Conservation (phyloP, 2,329 filamentous ascomycete species). For the Monosporascus sp. region DNA sequence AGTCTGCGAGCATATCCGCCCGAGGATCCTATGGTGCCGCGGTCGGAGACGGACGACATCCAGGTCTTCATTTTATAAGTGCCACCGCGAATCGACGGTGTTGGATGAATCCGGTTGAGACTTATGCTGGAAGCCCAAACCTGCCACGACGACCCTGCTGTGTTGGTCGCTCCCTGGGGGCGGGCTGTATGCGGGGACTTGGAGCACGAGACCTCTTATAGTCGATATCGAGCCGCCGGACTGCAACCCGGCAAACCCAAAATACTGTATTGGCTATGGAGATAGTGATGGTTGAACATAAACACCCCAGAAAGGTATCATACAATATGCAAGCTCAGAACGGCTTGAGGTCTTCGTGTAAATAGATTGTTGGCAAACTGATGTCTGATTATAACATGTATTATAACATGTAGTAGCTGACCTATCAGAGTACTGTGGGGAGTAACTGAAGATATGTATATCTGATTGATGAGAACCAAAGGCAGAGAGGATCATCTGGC, state of each 20-base stretch:
- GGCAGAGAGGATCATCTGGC: background rate
- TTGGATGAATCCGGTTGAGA: no score
- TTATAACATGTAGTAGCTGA: background rate
- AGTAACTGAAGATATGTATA: no score
- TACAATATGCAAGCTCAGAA: background rate
- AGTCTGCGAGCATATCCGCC: slow-evolving; percentile 15
- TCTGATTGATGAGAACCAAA: no score
- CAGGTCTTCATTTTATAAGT: background rate
- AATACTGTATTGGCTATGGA: background rate
- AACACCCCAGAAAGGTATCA: background rate
- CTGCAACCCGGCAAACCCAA: background rate
- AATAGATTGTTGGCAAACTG: background rate
- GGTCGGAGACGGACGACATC: slow-evolving; percentile 10
- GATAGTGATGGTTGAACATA: background rate
- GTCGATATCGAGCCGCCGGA: background rate
- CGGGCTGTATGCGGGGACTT: background rate
- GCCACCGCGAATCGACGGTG: no score
- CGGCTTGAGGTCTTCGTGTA: background rate
- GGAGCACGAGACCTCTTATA: background rate
- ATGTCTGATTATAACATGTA: background rate
- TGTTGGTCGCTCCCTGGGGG: background rate
- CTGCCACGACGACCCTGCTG: background rate
- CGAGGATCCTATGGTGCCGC: slow-evolving; percentile 7
- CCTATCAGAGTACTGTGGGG: background rate
- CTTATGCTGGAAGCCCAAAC: background rate